phyloP scores from a whole-genome alignment of 352 stramenopile genomes.

The Globisporangium mamillatum region DNA sequence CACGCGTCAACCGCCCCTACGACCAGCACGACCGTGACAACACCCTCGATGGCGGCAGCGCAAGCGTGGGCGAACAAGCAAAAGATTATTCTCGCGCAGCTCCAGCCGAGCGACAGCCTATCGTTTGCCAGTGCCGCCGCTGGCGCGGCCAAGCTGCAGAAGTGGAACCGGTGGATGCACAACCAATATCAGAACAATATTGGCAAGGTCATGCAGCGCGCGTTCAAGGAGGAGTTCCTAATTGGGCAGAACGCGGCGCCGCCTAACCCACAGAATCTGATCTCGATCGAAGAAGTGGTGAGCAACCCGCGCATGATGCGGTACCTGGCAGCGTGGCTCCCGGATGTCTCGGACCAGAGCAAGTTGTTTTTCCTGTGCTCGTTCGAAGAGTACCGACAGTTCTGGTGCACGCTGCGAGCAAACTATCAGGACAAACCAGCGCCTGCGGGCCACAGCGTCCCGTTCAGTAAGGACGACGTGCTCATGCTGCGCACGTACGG shows the following conservation, averaged over 20 bases:
- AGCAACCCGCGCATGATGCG: constrained; percentile 81
- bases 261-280: constrained; percentile 44
- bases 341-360: constrained; percentile 50
- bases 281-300: constrained; percentile 77
- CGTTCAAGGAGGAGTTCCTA: constrained; percentile 61
- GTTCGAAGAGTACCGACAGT: constrained; percentile 73
- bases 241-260: constrained; percentile 24
- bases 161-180: constrained; percentile 82
- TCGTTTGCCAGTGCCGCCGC: constrained; percentile 19
- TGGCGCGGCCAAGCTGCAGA: constrained; percentile 73
- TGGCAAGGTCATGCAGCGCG: constrained; percentile 60
- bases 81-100: constrained; percentile 61
- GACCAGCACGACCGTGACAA: constrained; percentile 18
- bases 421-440: constrained; percentile 45
- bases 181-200: constrained; percentile 75
- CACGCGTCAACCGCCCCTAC: not conserved
- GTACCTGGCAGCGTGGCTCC: constrained; percentile 70
- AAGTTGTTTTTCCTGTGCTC: constrained; percentile 83
- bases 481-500: constrained; percentile 82
- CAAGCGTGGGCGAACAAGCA: constrained; percentile 77
- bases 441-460: constrained; percentile 21
- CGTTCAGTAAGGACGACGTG: constrained; percentile 82
- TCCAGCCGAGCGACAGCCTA: constrained; percentile 29
- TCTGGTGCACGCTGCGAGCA: constrained; percentile 62
- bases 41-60: constrained; percentile 43